Percentiles rank a stretch among this genome's conserved stretches.
These are phyloP conservation scores for Fusarium irregulare DNA, from an alignment of 2,329 filamentous ascomycete genomes.

Conservation along the genomic window DNA sequence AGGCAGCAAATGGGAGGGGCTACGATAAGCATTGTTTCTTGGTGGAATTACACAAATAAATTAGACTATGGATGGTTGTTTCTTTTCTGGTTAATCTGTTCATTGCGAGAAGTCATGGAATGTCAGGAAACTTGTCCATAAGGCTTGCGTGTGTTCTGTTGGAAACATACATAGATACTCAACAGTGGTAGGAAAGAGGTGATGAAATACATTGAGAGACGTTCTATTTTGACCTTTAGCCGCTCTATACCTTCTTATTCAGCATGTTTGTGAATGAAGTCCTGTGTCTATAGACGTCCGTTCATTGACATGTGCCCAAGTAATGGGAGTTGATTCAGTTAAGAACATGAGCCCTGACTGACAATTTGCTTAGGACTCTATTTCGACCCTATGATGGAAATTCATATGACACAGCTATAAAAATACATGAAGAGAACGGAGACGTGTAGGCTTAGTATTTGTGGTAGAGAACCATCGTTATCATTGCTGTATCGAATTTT, in stretches of 20 bases:
- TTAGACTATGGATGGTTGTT: constrained; percentile 49
- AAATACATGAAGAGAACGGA: neutral
- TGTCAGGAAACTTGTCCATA: constrained; percentile 30
- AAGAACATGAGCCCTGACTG: neutral
- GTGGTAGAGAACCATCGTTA: neutral
- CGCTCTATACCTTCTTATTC: neutral
- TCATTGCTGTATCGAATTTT: neutral
- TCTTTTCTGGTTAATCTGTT: constrained; percentile 46
- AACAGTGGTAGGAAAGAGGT: constrained; percentile 33
- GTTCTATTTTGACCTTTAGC: neutral
- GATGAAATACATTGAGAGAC: constrained; percentile 22
- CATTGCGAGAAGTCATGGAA: constrained; percentile 37
- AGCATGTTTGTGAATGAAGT: neutral
- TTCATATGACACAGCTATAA: neutral
- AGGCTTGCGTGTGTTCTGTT: constrained; percentile 23
- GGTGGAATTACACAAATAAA: constrained; percentile 42
- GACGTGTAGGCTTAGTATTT: neutral
- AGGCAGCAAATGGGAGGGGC: constrained; percentile 34
- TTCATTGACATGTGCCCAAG: neutral
- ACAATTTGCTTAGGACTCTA: neutral
- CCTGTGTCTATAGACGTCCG: neutral
- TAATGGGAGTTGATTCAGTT: neutral
- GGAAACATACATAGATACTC: constrained; percentile 39
- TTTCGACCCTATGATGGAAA: neutral
- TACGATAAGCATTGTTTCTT: constrained; percentile 46